Evolutionary conservation across 805 yeast species (phyloP), one percentile per base, ranked within the genome.

Genomic region (Hanseniaspora meyeri): DNA sequence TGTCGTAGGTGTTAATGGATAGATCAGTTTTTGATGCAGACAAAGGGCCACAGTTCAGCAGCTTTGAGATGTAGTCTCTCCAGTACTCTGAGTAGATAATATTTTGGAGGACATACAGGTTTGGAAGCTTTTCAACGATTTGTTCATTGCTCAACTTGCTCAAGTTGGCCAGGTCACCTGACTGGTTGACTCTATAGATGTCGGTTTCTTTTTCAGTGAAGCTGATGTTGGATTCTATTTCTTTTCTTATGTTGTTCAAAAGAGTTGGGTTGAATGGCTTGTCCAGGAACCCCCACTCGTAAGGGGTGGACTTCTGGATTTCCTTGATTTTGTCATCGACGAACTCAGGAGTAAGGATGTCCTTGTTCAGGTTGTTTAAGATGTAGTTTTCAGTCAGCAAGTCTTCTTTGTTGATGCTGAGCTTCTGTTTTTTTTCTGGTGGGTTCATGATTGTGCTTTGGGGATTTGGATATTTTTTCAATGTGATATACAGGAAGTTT

Each of bases 191-290:
- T 68, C 87, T 90, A 70, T 93, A 93, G 60, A 93, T 93, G 66
- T 93, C 99, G 0, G 99, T 93, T 69, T 95, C 99, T 68, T 95
- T 93, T 62, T 83, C 81, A 10, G 97, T 89, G 74, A 95, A 93
- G 46, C 87, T 93, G 59, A 93, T 83, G 64, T 89, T 85, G 2
- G 75, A 71, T 61, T 87, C 77, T 29, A 95, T 89, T 68, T 93
- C 98, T 57, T 79, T 79, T 51, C 97, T 77, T 1, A 95, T 97
- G 34, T 78, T 76, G 60, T 93, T 73, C 55, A 93, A 71, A 40
- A 95, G 70, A 1, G 81, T 78, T 61, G 91, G 95, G 65, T 90
- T 80, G 43, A 93, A 75, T 49, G 93, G 72, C 37, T 81, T 77
- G 24, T 73, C 74, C 49, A 93, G 84, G 14, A 89, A 81, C 2